phyloP scores from a whole-genome alignment of 306 rosid genomes.

The Oemleria cerasiformis region DNA sequence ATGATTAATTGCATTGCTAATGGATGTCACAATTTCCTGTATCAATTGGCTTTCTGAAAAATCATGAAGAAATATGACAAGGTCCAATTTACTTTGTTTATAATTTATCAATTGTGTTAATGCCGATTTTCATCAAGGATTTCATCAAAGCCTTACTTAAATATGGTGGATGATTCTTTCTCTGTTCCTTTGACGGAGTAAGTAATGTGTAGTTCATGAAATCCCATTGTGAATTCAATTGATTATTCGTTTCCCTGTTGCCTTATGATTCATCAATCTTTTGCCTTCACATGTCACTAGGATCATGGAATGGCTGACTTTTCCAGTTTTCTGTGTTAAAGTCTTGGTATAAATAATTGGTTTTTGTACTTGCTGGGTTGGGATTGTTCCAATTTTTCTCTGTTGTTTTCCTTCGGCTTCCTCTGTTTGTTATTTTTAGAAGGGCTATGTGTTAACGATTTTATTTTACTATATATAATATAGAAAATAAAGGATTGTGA shows the following conservation, averaged over 20 bases:
- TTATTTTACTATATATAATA: no score
- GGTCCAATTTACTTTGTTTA: constrained; percentile 36
- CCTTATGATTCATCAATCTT: constrained; percentile 17
- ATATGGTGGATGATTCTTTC: constrained; percentile 64
- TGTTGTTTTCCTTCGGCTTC: no score
- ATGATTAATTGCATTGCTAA: constrained; percentile 8
- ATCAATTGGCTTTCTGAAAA: constrained; percentile 64
- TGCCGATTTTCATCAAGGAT: no score
- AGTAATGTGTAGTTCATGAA: constrained; percentile 4
- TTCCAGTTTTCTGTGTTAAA: no score
- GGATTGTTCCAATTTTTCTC: no score
- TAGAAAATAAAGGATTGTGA: no score
- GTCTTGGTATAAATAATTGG: no score
- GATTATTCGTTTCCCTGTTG: background rate
- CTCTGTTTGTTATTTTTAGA: no score
- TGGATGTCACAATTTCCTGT: constrained; percentile 54
- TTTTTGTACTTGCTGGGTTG: no score
- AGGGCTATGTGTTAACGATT: no score
- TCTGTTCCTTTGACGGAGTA: constrained; percentile 60
- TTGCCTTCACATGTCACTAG: constrained; percentile 42
- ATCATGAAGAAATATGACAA: constrained; percentile 86
- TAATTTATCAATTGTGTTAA: background rate
- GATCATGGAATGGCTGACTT: constrained; percentile 65
- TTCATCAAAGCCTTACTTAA: no score
- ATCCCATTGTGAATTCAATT: background rate